Base-by-base conservation (phyloP, 306 rosid species). In the Citrullus amarus region DNA sequence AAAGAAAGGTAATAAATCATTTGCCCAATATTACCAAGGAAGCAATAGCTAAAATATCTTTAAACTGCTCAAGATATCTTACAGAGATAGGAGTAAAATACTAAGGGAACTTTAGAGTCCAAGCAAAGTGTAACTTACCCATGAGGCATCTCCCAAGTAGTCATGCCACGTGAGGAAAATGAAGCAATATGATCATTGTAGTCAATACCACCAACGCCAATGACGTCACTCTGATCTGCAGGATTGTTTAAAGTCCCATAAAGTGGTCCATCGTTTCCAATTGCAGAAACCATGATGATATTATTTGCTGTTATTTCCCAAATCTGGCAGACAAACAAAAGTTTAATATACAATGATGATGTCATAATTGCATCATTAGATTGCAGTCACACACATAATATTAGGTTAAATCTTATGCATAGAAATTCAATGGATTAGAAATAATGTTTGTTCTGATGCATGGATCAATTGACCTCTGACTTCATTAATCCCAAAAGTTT, bases 131-230 rank as follows among this genome's bases (percentile, higher is more conserved):
- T 79, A 78, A 13, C 44, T 54, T 91, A 92, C 97, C 99, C 99
- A 72, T 95, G 97, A 60, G 99, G 99, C 79, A 95, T 88, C 88
- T 95, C 99, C 99, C 99, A 95, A 18, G 97, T 95, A 84, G 97
- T 95, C 99, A 95, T 95, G 78, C 97, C 99, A 81, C 97, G 93
- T 9, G 99, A 95, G 72, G 99, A 95, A 88, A 95, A 95, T 59
- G 97, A 95, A 70, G 99, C 99, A 84, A 95, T 92, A 86, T 91
- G 99, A 84, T 95, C 97, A 85, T 94, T 95, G 76, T 91, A 95
- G 89, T 95, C 97, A 83, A 91, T 92, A 77, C 99, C 99, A 75
- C 96, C 99, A 86, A 95, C 99, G 61, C 99, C 99, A 80, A 95
- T 95, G 67, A 95, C 86, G 60, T 92, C 99, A 78, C 97, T 92